Conservation (phyloP, 805 yeast genomes). For the Pichia californica region DNA sequence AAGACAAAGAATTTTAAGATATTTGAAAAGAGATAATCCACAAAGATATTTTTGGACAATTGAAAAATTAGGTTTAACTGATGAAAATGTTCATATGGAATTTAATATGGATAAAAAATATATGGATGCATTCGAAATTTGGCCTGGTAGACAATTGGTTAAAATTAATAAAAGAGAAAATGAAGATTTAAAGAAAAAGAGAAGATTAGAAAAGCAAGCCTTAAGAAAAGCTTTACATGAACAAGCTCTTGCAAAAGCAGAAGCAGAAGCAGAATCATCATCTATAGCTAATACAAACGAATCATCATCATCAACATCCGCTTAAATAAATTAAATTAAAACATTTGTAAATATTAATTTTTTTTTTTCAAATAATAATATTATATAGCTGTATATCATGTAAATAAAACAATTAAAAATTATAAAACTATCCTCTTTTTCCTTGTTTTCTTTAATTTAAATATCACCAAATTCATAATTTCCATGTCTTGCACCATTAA, state of each 20-base stretch:
- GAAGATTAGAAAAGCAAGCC: conserved; percentile 40
- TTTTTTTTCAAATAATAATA: too few species aligned
- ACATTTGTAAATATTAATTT: too few species aligned
- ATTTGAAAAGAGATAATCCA: conserved; percentile 75
- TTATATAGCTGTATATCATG: too few species aligned
- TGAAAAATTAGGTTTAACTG: conserved; percentile 81
- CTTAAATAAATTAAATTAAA: not conserved
- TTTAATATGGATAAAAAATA: conserved; percentile 74
- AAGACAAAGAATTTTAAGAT: conserved; percentile 77
- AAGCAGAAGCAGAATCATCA: not conserved
- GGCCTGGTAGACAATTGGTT: conserved; percentile 67
- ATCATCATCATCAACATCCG: not conserved
- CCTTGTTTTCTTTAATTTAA: not conserved
- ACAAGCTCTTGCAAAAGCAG: not conserved
- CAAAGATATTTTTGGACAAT: conserved; percentile 80
- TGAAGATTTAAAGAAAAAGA: conserved; percentile 40
- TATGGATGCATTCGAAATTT: conserved; percentile 70
- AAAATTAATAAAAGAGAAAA: conserved; percentile 45
- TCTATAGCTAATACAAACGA: not conserved
- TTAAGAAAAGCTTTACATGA: conserved; percentile 23
- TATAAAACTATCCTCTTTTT: not conserved
- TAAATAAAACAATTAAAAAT: too few species aligned
- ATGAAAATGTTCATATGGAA: conserved; percentile 69
- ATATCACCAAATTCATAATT: conserved; percentile 25
- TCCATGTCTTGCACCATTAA: conserved; percentile 30